Conservation (phyloP, 2,329 filamentous ascomycete genomes). For the Aspergillus amoenus region DNA sequence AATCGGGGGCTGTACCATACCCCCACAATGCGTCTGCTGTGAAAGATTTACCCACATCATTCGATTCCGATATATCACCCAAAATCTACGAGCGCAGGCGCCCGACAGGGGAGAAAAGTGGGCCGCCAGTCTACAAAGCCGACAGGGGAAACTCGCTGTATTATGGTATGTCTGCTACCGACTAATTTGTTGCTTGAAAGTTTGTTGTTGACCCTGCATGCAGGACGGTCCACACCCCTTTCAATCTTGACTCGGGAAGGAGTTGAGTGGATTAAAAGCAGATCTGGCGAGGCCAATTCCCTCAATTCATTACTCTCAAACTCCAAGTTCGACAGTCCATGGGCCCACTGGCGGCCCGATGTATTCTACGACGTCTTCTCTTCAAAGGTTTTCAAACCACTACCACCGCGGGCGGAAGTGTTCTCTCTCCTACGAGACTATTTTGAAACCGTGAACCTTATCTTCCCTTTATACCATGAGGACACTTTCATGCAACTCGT, state of each 20-base stretch:
- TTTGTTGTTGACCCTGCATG: neutral
- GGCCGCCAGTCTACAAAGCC: conserved; percentile 78
- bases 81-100: conserved; percentile 21
- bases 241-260: conserved; percentile 96
- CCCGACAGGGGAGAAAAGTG: conserved; percentile 44
- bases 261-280: conserved; percentile 94
- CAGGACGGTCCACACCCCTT: conserved; percentile 87
- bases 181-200: too few relatives aligned
- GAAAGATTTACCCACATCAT: neutral
- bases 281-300: conserved; percentile 89
- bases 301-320: conserved; percentile 82
- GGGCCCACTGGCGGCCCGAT: conserved; percentile 94
- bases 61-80: conserved; percentile 16
- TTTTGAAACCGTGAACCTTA: conserved; percentile 96
- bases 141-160: conserved; percentile 87
- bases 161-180: conserved; percentile 49
- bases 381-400: conserved; percentile 72
- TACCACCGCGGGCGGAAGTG: conserved; percentile 82
- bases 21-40: neutral
- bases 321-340: conserved; percentile 81
- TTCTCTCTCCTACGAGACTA: conserved; percentile 83
- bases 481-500: conserved; percentile 95
- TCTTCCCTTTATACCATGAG: conserved; percentile 94
- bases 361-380: conserved; percentile 89
- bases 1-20: neutral